Evolutionary conservation across 352 stramenopile species (phyloP).

Genomic region (Globisporangium irregulare): DNA sequence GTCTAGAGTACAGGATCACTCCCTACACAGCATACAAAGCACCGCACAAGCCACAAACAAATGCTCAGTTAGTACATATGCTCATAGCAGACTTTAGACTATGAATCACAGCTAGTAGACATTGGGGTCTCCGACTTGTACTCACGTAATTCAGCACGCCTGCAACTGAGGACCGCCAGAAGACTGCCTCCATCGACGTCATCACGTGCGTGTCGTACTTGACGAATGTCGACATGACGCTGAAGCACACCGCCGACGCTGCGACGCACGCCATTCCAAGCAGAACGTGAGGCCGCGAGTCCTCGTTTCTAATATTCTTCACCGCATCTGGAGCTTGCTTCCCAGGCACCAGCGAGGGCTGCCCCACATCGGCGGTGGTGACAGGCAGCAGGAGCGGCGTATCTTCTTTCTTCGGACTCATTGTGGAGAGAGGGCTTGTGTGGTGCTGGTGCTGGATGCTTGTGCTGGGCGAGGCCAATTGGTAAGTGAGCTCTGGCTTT

Average conservation of each 20-base stretch:
- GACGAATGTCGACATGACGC: slow-evolving; percentile 77
- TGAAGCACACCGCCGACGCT: slow-evolving; percentile 76
- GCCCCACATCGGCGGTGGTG: slow-evolving; percentile 18
- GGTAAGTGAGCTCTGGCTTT: neutral
- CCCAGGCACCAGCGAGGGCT: slow-evolving; percentile 19
- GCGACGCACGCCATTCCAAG: slow-evolving; percentile 65
- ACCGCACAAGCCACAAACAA: neutral
- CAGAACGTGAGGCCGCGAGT: slow-evolving; percentile 42
- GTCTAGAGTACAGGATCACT: slow-evolving; percentile 33
- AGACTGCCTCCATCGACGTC: slow-evolving; percentile 78
- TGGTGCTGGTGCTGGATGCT: neutral
- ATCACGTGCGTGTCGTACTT: slow-evolving; percentile 77
- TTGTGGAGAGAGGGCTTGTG: neutral
- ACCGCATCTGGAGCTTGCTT: neutral
- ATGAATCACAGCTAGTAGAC: neutral
- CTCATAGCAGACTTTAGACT: no score
- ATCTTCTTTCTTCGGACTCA: slow-evolving; percentile 3
- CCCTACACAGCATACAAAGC: neutral
- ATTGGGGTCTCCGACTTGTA: neutral
- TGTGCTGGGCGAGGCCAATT: neutral
- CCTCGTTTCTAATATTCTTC: neutral
- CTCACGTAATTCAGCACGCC: slow-evolving; percentile 64
- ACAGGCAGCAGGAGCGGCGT: slow-evolving; percentile 30
- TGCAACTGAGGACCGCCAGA: slow-evolving; percentile 66
- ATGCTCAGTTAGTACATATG: no score